These are phyloP conservation scores for Dothideomycetidae sp. DNA, from an alignment of 2,329 filamentous ascomycete species.

Conservation along the genomic window DNA sequence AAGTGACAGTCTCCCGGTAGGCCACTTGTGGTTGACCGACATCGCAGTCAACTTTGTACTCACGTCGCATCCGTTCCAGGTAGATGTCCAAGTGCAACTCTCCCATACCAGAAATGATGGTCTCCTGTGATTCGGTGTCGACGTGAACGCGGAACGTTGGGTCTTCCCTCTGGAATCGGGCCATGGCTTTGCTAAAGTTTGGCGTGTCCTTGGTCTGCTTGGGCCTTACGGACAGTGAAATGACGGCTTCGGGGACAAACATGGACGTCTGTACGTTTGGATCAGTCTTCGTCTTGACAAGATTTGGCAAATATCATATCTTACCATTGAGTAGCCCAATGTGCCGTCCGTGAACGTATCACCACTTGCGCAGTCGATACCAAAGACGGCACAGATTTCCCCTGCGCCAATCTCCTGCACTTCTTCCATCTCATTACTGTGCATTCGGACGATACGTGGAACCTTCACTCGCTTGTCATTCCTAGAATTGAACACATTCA, in stretches of 20 bases:
- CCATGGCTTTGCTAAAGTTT: slow-evolving; percentile 98
- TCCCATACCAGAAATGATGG: slow-evolving; percentile 97
- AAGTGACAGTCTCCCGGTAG: slow-evolving; percentile 84
- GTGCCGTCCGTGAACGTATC: slow-evolving; percentile 95
- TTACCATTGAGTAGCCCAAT: slow-evolving; percentile 73
- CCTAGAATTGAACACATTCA: slow-evolving; percentile 84
- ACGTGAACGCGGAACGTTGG: slow-evolving; percentile 93
- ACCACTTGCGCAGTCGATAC: slow-evolving; percentile 91
- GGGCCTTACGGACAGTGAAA: slow-evolving; percentile 92
- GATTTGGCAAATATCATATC: slow-evolving; percentile 6
- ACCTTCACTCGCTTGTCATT: slow-evolving; percentile 94
- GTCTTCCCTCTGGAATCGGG: slow-evolving; percentile 95
- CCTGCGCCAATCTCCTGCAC: slow-evolving; percentile 83
- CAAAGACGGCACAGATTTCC: slow-evolving; percentile 97
- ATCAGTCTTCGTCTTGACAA: slow-evolving; percentile 14
- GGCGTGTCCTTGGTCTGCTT: slow-evolving; percentile 83
- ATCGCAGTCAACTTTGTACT: slow-evolving; percentile 90
- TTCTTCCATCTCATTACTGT: slow-evolving; percentile 99
- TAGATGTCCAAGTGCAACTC: slow-evolving; percentile 96
- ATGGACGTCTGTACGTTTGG: slow-evolving; percentile 54
- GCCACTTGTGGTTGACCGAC: slow-evolving; percentile 96
- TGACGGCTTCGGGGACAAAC: slow-evolving; percentile 95
- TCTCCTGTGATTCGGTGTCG: slow-evolving; percentile 84
- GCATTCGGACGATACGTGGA: slow-evolving; percentile 96
- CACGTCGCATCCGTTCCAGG: slow-evolving; percentile 86